phyloP scores from a whole-genome alignment of 2,329 filamentous ascomycete species.

The Botryotinia globosa region DNA sequence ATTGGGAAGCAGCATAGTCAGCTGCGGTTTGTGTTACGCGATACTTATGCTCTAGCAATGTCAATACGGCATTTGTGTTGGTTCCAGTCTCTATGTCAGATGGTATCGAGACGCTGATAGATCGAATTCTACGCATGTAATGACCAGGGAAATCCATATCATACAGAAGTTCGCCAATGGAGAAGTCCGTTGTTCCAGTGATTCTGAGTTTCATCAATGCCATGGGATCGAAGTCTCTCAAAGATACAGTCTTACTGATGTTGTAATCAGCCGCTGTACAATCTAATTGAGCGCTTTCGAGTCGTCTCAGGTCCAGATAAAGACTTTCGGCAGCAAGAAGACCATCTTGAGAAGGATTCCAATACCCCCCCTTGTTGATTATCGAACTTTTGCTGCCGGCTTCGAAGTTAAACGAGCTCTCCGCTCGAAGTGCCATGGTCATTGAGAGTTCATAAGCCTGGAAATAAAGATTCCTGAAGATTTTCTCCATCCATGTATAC shows the following conservation, averaged over 20 bases:
- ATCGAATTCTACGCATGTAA: constrained; percentile 22
- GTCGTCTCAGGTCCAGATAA: constrained; percentile 3
- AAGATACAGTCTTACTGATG: constrained; percentile 14
- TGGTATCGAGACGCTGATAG: constrained; percentile 12
- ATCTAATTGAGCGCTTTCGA: constrained; percentile 10
- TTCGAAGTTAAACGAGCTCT: constrained; percentile 3
- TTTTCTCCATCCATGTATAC: constrained; percentile 3
- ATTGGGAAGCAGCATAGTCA: not conserved
- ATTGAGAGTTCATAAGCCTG: not conserved
- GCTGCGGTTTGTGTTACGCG: constrained; percentile 1
- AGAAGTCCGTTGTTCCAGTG: constrained; percentile 18
- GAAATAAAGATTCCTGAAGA: not conserved
- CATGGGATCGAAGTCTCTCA: constrained; percentile 14
- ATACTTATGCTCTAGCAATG: constrained; percentile 10
- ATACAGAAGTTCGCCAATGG: constrained; percentile 18
- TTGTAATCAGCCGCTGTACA: constrained; percentile 14
- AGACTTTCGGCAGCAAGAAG: constrained; percentile 18
- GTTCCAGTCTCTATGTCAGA: not conserved
- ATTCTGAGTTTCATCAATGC: constrained; percentile 17
- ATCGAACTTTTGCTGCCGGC: not conserved
- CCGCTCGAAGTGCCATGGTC: not conserved
- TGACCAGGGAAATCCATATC: constrained; percentile 22
- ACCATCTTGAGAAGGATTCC: constrained; percentile 15
- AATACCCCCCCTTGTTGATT: not conserved
- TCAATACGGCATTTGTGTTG: not conserved